phyloP scores from a whole-genome alignment of 345 rosid species.

The Syzygium aqueum region DNA sequence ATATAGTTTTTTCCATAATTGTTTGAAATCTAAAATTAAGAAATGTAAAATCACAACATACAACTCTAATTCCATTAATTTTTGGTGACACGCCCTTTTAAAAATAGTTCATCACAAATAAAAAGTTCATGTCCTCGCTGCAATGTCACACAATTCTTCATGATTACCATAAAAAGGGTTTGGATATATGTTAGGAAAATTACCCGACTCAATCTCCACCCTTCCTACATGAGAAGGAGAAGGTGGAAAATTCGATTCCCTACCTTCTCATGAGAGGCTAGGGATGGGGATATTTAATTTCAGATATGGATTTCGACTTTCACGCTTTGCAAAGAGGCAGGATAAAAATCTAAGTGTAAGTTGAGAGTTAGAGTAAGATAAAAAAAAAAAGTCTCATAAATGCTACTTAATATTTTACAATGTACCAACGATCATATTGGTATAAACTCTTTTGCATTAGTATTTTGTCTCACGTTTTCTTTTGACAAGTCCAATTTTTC shows the following conservation, averaged over 20 bases:
- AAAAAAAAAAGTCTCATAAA: not conserved
- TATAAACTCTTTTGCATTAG: too few species aligned
- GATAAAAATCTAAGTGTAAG: too few species aligned
- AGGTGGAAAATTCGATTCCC: too few species aligned
- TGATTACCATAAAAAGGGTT: too few species aligned
- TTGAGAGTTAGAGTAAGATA: too few species aligned
- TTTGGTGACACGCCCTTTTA: not conserved
- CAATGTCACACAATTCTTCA: not conserved
- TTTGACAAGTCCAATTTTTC: too few species aligned
- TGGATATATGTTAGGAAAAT: too few species aligned
- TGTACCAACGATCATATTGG: not conserved
- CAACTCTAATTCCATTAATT: not conserved
- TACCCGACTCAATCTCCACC: not conserved
- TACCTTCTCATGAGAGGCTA: too few species aligned
- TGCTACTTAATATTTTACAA: not conserved
- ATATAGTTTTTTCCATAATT: not conserved
- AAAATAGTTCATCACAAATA: not conserved
- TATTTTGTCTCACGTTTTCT: not conserved
- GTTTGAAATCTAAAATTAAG: not conserved
- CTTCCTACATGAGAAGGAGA: too few species aligned
- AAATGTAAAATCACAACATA: not conserved
- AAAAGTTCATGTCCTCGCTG: not conserved
- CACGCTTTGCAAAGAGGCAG: too few species aligned
- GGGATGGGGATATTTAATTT: too few species aligned
- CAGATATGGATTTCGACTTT: too few species aligned